Evolutionary conservation across 345 rosid species (phyloP).

Genomic region (Rhizophora apiculata): DNA sequence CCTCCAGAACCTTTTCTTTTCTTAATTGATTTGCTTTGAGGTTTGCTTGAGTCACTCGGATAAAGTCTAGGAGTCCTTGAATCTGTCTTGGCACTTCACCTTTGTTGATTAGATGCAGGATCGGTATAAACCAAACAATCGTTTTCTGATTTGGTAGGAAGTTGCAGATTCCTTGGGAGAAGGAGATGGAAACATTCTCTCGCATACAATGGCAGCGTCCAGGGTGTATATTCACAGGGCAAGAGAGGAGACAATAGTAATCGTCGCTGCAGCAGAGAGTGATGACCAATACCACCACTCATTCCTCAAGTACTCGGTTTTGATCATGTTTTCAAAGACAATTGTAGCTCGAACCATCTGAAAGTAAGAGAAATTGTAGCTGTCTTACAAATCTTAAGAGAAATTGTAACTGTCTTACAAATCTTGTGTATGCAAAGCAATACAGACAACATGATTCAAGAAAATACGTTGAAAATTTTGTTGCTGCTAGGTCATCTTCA

Average conservation of each 20-base stretch:
- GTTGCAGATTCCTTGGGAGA: slow-evolving; percentile 7
- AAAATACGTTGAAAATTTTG: no score
- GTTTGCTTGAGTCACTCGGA: slow-evolving; percentile 1
- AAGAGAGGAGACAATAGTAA: slow-evolving; percentile 32
- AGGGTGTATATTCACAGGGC: slow-evolving; percentile 35
- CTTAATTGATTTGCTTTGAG: slow-evolving; percentile 19
- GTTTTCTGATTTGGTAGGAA: background rate
- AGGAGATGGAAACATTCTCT: slow-evolving; percentile 8
- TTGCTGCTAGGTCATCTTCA: no score
- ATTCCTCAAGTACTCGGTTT: slow-evolving; percentile 27
- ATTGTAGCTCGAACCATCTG: slow-evolving; percentile 42
- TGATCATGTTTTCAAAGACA: slow-evolving; percentile 35
- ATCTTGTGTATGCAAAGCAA: background rate
- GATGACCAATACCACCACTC: slow-evolving; percentile 46
- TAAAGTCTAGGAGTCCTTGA: background rate
- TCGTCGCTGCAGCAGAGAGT: slow-evolving; percentile 29
- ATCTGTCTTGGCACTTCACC: slow-evolving; percentile 2
- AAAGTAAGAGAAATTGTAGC: background rate
- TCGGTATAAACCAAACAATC: slow-evolving; percentile 6
- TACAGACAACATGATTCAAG: no score
- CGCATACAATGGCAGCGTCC: slow-evolving; percentile 35
- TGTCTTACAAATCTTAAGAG: background rate
- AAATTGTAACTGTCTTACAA: background rate
- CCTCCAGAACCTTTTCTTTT: slow-evolving; percentile 16
- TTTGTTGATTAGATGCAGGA: slow-evolving; percentile 3